These are phyloP conservation scores for Ottelia alismoides DNA, from an alignment of 106 monocot species.

Conservation along the genomic window DNA sequence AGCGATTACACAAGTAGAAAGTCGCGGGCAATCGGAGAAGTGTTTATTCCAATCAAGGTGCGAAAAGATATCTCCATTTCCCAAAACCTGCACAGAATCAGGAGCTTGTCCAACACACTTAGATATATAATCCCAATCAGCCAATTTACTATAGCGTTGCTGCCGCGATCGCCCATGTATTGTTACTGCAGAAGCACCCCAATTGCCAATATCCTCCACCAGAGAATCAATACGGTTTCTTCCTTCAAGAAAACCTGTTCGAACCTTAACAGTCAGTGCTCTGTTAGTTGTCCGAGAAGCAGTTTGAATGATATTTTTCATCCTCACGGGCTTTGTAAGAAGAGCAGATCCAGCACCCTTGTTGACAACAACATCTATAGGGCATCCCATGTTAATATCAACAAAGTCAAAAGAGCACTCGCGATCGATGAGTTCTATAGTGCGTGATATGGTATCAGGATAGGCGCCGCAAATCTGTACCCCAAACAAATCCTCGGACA, in stretches of 20 bases:
- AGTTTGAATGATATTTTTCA: constrained; percentile 76
- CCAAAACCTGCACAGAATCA: constrained; percentile 44
- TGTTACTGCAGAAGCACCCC: constrained; percentile 78
- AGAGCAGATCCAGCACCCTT: constrained; percentile 93
- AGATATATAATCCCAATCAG: constrained; percentile 96
- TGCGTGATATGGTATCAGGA: constrained; percentile 78
- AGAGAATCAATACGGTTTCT: constrained; percentile 81
- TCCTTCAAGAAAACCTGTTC: constrained; percentile 84
- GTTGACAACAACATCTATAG: constrained; percentile 89
- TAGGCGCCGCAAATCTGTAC: constrained; percentile 87
- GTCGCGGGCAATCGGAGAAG: constrained; percentile 39
- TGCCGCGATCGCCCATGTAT: constrained; percentile 90
- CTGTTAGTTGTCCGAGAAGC: constrained; percentile 34
- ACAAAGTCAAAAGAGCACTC: constrained; percentile 80
- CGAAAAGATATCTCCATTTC: constrained; percentile 94
- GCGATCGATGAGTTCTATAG: constrained; percentile 72
- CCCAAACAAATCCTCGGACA: constrained; percentile 84
- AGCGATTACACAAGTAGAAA: constrained; percentile 77
- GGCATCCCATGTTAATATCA: constrained; percentile 98
- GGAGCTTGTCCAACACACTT: constrained; percentile 63
- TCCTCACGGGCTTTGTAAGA: constrained; percentile 79
- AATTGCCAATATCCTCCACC: constrained; percentile 50
- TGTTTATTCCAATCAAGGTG: constrained; percentile 65
- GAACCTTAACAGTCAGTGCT: constrained; percentile 80
- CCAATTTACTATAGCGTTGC: constrained; percentile 89